A percentile compares a stretch with the other conserved stretches of the same genome.
phyloP scores from a whole-genome alignment of 2,329 filamentous ascomycete species.

The Colletotrichum chrysophilum region DNA sequence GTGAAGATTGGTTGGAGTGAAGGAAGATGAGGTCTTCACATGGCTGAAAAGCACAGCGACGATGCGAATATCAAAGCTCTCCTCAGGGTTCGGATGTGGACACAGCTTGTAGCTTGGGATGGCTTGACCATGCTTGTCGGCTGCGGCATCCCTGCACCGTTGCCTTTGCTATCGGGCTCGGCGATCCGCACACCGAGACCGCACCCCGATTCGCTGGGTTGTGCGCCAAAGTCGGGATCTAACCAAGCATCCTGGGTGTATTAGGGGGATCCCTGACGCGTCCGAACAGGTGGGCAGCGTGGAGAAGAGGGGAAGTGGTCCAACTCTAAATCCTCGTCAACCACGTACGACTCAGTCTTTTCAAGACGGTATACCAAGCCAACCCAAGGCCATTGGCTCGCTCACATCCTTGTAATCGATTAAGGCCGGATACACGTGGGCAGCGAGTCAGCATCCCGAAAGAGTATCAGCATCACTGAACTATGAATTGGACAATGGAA shows the following conservation, averaged over 20 bases:
- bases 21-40: background rate
- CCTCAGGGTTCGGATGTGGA: background rate
- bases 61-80: conserved; percentile 36
- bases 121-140: background rate
- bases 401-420: accelerated
- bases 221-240: background rate
- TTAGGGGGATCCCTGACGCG: background rate
- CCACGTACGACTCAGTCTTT: background rate
- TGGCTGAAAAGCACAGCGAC: background rate
- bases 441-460: background rate
- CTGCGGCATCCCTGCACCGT: background rate
- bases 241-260: background rate
- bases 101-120: background rate
- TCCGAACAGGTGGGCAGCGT: background rate
- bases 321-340: background rate
- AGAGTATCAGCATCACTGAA: background rate
- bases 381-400: background rate
- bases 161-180: background rate
- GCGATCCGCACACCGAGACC: background rate
- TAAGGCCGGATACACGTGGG: accelerated
- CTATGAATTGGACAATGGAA: background rate
- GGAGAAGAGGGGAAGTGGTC: background rate
- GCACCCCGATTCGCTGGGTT: background rate
- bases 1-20: background rate
- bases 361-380: background rate